These are phyloP conservation scores for Carallia brachiata DNA, from an alignment of 345 rosid species.

Conservation along the genomic window DNA sequence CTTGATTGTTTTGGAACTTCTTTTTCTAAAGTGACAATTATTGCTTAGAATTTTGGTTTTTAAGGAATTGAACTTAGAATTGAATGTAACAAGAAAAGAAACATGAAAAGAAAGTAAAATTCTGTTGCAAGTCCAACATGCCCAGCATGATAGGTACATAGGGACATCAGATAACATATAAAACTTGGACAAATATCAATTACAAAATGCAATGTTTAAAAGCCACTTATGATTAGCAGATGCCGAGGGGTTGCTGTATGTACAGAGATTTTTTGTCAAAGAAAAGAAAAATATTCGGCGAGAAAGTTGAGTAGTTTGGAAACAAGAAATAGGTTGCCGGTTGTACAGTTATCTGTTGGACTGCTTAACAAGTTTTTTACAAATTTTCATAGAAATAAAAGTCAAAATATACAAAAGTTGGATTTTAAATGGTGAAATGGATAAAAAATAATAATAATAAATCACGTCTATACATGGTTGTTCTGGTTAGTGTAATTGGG, in stretches of 20 bases:
- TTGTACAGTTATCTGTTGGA: neutral
- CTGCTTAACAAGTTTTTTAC: neutral
- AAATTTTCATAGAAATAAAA: neutral
- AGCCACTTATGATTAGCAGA: too few relatives aligned
- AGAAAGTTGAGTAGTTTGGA: neutral
- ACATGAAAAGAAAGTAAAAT: neutral
- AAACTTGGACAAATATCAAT: too few relatives aligned
- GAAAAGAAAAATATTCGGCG: neutral
- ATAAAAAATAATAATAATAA: neutral
- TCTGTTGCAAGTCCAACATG: too few relatives aligned
- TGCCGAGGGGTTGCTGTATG: too few relatives aligned
- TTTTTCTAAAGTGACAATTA: neutral
- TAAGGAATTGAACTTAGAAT: neutral
- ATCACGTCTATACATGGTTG: neutral
- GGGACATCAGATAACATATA: too few relatives aligned
- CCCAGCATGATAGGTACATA: too few relatives aligned
- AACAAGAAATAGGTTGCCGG: neutral
- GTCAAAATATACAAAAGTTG: neutral
- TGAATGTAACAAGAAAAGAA: neutral
- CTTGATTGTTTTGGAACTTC: too few relatives aligned
- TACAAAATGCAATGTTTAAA: too few relatives aligned
- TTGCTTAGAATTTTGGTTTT: neutral
- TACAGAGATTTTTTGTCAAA: neutral
- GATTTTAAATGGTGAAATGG: neutral
- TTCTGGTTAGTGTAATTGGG: neutral